phyloP scores from a whole-genome alignment of 176 grass and related monocot species.

The Carex scoparia region DNA sequence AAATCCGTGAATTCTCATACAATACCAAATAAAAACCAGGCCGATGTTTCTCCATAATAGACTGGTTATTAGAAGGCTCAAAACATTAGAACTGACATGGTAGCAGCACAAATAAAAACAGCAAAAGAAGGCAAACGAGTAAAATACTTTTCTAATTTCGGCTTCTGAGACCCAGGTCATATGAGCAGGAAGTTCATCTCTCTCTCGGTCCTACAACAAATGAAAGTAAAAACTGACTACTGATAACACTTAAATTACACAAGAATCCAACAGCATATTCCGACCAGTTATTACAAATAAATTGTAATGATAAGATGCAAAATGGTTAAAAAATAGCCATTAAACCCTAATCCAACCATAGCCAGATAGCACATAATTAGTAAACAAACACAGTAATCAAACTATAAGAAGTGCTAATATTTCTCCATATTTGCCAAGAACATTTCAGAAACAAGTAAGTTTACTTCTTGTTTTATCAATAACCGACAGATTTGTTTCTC shows the following conservation, averaged over 20 bases:
- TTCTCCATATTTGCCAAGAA: background rate
- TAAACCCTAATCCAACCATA: background rate
- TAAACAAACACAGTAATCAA: background rate
- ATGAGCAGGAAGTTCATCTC: conserved; percentile 83
- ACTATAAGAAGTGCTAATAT: background rate
- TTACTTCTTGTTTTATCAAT: background rate
- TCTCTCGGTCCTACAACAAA: conserved; percentile 66
- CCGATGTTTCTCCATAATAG: background rate
- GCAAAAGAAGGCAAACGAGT: conserved; percentile 3
- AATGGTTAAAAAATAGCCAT: background rate
- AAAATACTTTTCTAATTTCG: conserved; percentile 81
- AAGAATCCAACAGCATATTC: background rate
- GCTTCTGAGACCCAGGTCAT: conserved; percentile 79
- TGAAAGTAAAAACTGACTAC: background rate
- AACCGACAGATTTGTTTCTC: background rate
- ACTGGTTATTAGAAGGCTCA: background rate
- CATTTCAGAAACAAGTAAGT: background rate
- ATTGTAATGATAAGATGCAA: background rate
- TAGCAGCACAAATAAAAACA: conserved; percentile 2
- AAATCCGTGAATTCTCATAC: background rate
- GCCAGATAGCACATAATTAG: background rate
- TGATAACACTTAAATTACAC: background rate
- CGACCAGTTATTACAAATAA: background rate
- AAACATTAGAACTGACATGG: background rate
- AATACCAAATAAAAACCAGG: background rate